A percentile compares a stretch with the other conserved stretches of the same genome.
phyloP scores from a whole-genome alignment of 225 moss, liverwort and hornwort species.

The Physcomitrium patens region DNA sequence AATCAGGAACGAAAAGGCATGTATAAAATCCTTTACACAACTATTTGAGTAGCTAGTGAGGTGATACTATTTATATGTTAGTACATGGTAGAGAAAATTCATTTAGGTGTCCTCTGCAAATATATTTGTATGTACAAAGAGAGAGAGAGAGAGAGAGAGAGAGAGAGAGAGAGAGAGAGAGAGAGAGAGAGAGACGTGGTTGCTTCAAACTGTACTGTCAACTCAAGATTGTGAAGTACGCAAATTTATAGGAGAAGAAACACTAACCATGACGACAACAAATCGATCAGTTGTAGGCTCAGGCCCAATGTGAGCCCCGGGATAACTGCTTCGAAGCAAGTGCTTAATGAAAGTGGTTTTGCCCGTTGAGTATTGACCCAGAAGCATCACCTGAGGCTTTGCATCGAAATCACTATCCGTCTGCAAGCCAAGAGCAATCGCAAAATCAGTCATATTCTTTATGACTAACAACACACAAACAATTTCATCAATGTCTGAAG shows the following conservation, averaged over 20 bases:
- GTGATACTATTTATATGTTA: no score
- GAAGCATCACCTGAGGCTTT: conserved; percentile 97
- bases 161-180: background rate
- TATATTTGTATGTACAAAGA: no score
- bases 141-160: no score
- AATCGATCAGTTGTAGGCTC: conserved; percentile 99
- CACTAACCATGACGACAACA: conserved; percentile 94
- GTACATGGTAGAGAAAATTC: no score
- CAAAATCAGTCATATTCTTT: conserved; percentile 20
- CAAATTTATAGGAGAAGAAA: background rate
- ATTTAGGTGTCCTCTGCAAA: no score
- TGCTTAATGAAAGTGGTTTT: conserved; percentile 99
- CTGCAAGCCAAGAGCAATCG: conserved; percentile 43
- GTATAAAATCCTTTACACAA: background rate
- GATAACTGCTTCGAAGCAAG: conserved; percentile 78
- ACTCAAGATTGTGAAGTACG: background rate
- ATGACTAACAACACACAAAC: background rate
- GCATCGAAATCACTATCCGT: conserved; percentile 99
- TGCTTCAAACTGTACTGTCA: background rate
- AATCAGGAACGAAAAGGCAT: background rate
- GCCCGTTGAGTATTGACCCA: conserved; percentile 99
- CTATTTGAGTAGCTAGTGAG: background rate
- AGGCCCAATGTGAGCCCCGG: conserved; percentile 98
- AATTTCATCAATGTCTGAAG: background rate
- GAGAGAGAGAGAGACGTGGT: background rate